Evolutionary conservation across 257 asterid species (phyloP), one percentile per base, ranked within the genome.

Genomic region (Lavandula angustifolia): DNA sequence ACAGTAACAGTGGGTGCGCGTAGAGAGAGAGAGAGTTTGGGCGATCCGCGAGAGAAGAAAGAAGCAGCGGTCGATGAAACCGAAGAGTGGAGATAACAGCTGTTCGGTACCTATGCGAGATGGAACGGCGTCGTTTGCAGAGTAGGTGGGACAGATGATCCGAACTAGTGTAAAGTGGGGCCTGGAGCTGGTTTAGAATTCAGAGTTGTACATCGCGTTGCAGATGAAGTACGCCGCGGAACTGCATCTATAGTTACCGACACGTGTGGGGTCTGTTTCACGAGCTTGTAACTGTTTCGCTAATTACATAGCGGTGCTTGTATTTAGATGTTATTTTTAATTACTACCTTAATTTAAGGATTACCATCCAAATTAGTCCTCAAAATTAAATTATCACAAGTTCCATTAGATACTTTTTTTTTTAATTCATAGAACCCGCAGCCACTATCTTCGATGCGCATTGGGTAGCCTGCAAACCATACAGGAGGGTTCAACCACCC

Each of bases 51-150:
- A n/a, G n/a, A n/a, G n/a, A n/a, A n/a, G n/a, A n/a, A n/a, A 33
- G 63, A 52, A 41, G 62, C 66, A 12, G 75, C 47, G 75, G 6
- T 81, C 92, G 92, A 81, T 85, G 90, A 79, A 65, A 78, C 78
- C 89, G 53, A 81, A 47, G 87, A 54, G 71, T 5, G 69, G 55
- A 63, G 75, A 71, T 51, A 71, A 64, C 42, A 52, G 60, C 66
- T 48, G 75, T 66, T 18, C 64, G 64, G 51, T 59, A 58, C 17
- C 50, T 49, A 68, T 33, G 18, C 3, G 56, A 0, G 27, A 13
- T 0, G 0, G 32, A 51, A 82, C 92, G 87, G 4, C 55, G 87
- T 3, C 87, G 87, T 80, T 64, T 65, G 0, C 7, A 46, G 17
- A 57, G 11, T 64, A 34, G 61, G 35, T 61, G 70, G 79, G 41